Conservation (phyloP, 2,329 filamentous ascomycete genomes). For the Trichoderma simmonsii region DNA sequence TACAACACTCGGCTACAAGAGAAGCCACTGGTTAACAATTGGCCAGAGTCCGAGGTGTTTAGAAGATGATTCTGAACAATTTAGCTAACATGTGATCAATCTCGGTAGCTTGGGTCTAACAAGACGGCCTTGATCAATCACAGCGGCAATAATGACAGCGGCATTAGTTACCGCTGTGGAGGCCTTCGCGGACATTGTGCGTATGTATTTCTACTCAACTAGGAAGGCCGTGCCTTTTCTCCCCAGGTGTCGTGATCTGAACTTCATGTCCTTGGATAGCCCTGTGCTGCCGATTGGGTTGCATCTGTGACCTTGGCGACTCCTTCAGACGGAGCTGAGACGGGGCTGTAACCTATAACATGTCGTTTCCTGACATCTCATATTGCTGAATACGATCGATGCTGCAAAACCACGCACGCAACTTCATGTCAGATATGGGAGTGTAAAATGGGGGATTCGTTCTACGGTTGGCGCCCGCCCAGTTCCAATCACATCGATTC, state of each 20-base stretch:
- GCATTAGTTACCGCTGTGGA: neutral
- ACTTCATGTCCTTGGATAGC: neutral
- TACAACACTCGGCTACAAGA: neutral
- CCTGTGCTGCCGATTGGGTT: neutral
- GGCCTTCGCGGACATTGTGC: neutral
- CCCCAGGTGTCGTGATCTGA: conserved; percentile 3
- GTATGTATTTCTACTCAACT: too few species aligned
- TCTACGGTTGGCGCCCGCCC: neutral
- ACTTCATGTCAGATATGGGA: neutral
- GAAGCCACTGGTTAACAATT: neutral
- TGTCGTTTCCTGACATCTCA: neutral
- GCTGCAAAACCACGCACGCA: neutral
- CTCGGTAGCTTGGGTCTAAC: neutral
- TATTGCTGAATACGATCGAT: neutral
- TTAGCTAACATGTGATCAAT: neutral
- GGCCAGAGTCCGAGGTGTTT: neutral
- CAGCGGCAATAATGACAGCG: neutral
- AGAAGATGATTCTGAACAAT: neutral
- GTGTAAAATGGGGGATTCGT: neutral
- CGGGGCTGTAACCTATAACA: neutral
- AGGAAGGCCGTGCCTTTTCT: neutral
- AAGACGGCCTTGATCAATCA: neutral
- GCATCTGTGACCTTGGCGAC: neutral
- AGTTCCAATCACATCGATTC: conserved; percentile 3
- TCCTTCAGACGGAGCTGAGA: neutral